Conservation (phyloP, 345 rosid species). For the Eucalyptus microcorys region DNA sequence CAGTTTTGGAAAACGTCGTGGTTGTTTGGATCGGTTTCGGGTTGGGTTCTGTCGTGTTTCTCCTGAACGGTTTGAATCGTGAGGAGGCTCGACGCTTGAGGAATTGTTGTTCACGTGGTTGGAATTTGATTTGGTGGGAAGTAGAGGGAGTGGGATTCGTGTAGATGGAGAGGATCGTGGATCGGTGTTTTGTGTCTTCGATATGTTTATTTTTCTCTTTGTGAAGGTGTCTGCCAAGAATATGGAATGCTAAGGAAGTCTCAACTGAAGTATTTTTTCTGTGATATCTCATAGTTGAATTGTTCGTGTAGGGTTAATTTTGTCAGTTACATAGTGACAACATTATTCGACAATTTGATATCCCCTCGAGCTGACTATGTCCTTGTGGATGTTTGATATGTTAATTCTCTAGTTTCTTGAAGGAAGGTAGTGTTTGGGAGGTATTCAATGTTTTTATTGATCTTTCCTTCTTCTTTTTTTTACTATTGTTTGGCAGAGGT, state of each 20-base stretch:
- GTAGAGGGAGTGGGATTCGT: neutral
- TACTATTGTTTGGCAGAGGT: constrained; percentile 27
- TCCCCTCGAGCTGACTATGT: neutral
- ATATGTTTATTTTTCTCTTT: neutral
- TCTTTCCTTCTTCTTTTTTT: neutral
- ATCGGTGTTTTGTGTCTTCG: neutral
- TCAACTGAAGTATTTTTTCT: neutral
- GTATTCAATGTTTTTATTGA: neutral
- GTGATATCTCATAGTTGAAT: neutral
- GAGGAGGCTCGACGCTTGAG: neutral
- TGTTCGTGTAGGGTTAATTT: neutral
- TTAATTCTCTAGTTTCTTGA: neutral
- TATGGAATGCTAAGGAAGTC: neutral
- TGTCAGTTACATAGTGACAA: neutral
- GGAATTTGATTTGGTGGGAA: neutral
- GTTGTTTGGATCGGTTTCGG: neutral
- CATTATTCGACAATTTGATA: neutral
- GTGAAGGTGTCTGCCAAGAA: neutral
- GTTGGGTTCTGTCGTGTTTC: neutral
- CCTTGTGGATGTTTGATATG: neutral
- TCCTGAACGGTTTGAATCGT: neutral
- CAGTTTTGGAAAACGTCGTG: neutral
- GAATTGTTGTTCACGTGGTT: neutral
- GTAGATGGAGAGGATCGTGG: neutral
- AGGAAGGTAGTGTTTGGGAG: neutral